These are phyloP conservation scores for Cyclostephanos invisitatus DNA, from an alignment of 108 stramenopile genomes.

Conservation along the genomic window DNA sequence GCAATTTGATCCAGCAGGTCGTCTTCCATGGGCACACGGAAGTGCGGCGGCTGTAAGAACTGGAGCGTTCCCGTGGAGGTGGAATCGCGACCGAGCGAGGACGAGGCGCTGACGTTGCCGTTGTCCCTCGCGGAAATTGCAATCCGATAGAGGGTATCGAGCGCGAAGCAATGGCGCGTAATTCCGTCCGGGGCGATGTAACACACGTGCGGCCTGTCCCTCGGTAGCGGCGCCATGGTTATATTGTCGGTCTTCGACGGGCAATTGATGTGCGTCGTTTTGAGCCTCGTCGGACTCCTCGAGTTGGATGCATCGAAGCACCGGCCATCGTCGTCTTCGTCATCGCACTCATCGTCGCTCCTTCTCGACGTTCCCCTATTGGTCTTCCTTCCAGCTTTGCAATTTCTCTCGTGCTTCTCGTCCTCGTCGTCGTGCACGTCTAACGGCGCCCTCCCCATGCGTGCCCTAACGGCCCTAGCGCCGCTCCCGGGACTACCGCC, in stretches of 20 bases:
- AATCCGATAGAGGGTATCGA: conserved; percentile 78
- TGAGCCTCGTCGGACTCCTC: conserved; percentile 36
- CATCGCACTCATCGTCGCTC: conserved; percentile 18
- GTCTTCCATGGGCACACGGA: conserved; percentile 75
- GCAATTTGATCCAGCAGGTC: conserved; percentile 83
- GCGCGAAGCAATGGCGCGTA: conserved; percentile 71
- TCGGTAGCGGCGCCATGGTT: conserved; percentile 60
- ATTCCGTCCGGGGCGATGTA: conserved; percentile 67
- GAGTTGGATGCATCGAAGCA: background rate
- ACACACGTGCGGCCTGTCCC: conserved; percentile 61
- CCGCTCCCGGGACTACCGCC: conserved; percentile 30
- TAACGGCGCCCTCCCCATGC: conserved; percentile 36
- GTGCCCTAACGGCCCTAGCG: conserved; percentile 16
- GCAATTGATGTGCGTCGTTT: conserved; percentile 46
- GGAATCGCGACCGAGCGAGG: too few relatives aligned
- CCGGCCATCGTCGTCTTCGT: background rate
- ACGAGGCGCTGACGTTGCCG: background rate
- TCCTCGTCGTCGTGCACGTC: conserved; percentile 43
- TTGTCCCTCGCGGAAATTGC: conserved; percentile 49
- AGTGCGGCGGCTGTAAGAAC: conserved; percentile 84
- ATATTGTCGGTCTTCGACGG: conserved; percentile 67
- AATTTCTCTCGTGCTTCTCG: conserved; percentile 29
- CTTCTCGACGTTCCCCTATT: conserved; percentile 5
- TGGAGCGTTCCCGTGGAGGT: conserved; percentile 21
- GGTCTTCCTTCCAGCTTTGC: background rate